These are phyloP conservation scores for Eurotiales sp. DNA, from an alignment of 2,329 filamentous ascomycete genomes.

Conservation along the genomic window DNA sequence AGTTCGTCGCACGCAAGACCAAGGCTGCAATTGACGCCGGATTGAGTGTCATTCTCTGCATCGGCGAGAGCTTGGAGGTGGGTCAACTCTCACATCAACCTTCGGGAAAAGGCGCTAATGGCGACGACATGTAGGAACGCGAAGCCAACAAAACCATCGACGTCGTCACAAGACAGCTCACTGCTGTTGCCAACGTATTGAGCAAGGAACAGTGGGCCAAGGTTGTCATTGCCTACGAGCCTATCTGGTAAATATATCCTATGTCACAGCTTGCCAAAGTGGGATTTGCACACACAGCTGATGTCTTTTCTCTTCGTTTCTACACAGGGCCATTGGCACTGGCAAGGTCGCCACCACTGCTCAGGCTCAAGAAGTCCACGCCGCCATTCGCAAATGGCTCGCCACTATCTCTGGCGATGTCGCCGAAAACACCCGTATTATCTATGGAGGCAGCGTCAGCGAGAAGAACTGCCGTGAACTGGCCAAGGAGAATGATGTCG, in stretches of 20 bases:
- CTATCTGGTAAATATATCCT: slow-evolving; percentile 99
- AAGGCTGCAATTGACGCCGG: slow-evolving; percentile 87
- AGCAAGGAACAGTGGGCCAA: slow-evolving; percentile 79
- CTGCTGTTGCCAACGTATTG: slow-evolving; percentile 67
- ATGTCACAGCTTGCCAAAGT: no score
- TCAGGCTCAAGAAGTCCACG: slow-evolving; percentile 92
- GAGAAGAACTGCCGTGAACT: slow-evolving; percentile 98
- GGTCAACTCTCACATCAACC: neutral
- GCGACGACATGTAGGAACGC: slow-evolving; percentile 56
- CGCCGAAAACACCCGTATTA: slow-evolving; percentile 82
- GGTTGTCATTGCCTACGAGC: slow-evolving; percentile 97
- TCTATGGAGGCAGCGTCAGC: slow-evolving; percentile 94
- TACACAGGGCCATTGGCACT: slow-evolving; percentile 67
- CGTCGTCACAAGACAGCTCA: slow-evolving; percentile 68
- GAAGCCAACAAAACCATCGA: slow-evolving; percentile 81
- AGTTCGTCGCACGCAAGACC: slow-evolving; percentile 86
- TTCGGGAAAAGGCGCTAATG: neutral
- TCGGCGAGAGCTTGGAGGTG: slow-evolving; percentile 84
- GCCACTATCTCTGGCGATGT: slow-evolving; percentile 69
- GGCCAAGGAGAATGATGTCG: slow-evolving; percentile 88
- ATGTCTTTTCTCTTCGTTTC: slow-evolving; percentile 1
- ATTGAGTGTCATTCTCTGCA: slow-evolving; percentile 91
- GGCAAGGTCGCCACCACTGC: slow-evolving; percentile 86
- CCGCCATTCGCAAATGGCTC: slow-evolving; percentile 86
- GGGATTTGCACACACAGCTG: neutral